Evolutionary conservation across 2,329 filamentous ascomycete species (phyloP).

Genomic region (Pseudocercospora fijiensis): DNA sequence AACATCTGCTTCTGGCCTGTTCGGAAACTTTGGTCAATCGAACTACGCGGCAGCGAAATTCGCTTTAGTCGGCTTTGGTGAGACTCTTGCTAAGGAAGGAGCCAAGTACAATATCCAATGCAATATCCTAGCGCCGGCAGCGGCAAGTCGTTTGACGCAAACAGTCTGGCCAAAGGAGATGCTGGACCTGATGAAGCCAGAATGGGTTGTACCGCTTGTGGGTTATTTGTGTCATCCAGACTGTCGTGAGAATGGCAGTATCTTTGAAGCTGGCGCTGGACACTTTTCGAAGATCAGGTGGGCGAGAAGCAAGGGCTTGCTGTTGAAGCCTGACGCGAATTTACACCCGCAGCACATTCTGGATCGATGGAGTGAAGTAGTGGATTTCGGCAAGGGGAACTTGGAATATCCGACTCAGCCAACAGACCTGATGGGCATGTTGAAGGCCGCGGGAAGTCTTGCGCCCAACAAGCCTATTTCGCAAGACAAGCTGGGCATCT

Average conservation of each 20-base stretch:
- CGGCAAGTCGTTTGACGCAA: slow-evolving; percentile 89
- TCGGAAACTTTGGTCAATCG: slow-evolving; percentile 96
- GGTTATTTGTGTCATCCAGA: slow-evolving; percentile 83
- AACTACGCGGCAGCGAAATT: slow-evolving; percentile 97
- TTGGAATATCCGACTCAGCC: slow-evolving; percentile 73
- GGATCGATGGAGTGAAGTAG: slow-evolving; percentile 73
- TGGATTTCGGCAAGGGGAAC: slow-evolving; percentile 61
- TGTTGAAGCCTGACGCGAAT: slow-evolving; percentile 82
- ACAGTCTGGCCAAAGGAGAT: slow-evolving; percentile 91
- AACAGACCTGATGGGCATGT: slow-evolving; percentile 74
- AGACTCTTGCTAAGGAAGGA: slow-evolving; percentile 95
- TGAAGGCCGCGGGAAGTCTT: slow-evolving; percentile 89
- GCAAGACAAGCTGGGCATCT: slow-evolving; percentile 88
- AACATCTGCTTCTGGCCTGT: slow-evolving; percentile 91
- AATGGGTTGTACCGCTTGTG: slow-evolving; percentile 91
- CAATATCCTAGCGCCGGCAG: slow-evolving; percentile 94
- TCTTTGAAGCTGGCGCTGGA: slow-evolving; percentile 90
- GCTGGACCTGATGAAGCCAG: slow-evolving; percentile 77
- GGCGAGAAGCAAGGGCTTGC: slow-evolving; percentile 82
- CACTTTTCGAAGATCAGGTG: slow-evolving; percentile 89
- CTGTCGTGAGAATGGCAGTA: slow-evolving; percentile 74
- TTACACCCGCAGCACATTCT: slow-evolving; percentile 53
- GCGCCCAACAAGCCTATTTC: slow-evolving; percentile 96
- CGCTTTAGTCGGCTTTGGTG: slow-evolving; percentile 90
- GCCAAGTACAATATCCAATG: slow-evolving; percentile 92